phyloP scores from a whole-genome alignment of 2,329 filamentous ascomycete species.

The Paracorniculantispora psalliotae region DNA sequence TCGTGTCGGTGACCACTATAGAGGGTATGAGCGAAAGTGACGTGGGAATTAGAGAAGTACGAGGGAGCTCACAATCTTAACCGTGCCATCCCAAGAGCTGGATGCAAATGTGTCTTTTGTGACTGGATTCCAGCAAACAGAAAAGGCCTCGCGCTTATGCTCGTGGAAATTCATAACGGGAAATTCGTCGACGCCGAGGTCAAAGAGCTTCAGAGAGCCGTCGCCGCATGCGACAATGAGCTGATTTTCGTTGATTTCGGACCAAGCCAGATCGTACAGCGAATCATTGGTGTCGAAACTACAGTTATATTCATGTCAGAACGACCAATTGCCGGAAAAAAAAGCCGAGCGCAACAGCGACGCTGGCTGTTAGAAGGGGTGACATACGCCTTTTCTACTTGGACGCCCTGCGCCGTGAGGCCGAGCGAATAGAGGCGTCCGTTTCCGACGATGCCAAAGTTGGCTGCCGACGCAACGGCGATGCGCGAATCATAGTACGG shows the following conservation, averaged over 20 bases:
- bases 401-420: slow-evolving; percentile 76
- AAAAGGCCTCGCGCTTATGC: slow-evolving; percentile 88
- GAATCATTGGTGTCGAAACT: slow-evolving; percentile 97
- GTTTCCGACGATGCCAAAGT: slow-evolving; percentile 96
- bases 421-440: slow-evolving; percentile 81
- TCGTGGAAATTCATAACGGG: slow-evolving; percentile 91
- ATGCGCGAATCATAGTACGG: slow-evolving; percentile 95
- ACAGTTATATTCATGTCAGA: background rate
- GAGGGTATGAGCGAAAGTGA: background rate
- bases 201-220: slow-evolving; percentile 91
- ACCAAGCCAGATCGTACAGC: slow-evolving; percentile 92
- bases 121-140: slow-evolving; percentile 86
- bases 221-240: slow-evolving; percentile 85
- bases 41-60: background rate
- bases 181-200: slow-evolving; percentile 74
- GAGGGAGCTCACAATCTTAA: slow-evolving; percentile 64
- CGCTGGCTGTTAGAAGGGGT: background rate
- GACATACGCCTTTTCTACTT: slow-evolving; percentile 74
- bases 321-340: background rate
- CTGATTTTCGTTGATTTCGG: slow-evolving; percentile 94
- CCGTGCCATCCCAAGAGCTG: slow-evolving; percentile 91
- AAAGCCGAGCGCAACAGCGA: background rate
- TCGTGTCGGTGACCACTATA: slow-evolving; percentile 76
- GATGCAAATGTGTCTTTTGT: slow-evolving; percentile 88
- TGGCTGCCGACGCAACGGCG: slow-evolving; percentile 83